A percentile compares a stretch with the other conserved stretches of the same genome.
phyloP scores from a whole-genome alignment of 495 filamentous ascomycete genomes.

The Immersiella caudata region DNA sequence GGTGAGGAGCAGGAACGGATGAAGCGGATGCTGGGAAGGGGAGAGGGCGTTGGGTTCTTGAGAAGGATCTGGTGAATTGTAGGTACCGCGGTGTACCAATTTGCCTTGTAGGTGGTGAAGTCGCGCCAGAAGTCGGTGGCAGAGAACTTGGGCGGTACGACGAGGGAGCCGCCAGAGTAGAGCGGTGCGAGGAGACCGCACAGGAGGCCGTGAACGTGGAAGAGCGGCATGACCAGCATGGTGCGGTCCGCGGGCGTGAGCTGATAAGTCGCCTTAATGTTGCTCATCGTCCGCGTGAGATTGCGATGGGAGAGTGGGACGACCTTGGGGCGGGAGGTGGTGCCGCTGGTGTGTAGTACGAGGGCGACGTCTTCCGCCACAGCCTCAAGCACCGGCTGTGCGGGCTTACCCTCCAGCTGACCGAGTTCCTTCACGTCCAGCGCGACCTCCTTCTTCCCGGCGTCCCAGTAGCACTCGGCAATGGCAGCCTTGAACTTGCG shows the following conservation, averaged over 20 bases:
- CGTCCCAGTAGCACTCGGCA: conserved; percentile 79
- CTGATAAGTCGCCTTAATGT: conserved; percentile 74
- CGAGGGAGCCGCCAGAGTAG: conserved; percentile 68
- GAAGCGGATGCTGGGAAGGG: conserved; percentile 75
- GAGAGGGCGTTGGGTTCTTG: conserved; percentile 63
- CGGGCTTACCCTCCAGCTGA: conserved; percentile 58
- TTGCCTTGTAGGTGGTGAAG: conserved; percentile 69
- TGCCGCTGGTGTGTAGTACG: conserved; percentile 74
- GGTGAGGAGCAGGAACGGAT: conserved; percentile 86
- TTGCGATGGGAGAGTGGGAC: conserved; percentile 80
- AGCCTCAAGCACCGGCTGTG: conserved; percentile 55
- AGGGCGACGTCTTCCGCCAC: conserved; percentile 68
- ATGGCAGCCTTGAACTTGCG: conserved; percentile 75
- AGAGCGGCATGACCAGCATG: conserved; percentile 87
- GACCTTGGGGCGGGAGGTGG: conserved; percentile 81
- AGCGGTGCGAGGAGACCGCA: conserved; percentile 79
- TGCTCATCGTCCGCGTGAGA: conserved; percentile 64
- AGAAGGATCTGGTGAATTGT: conserved; percentile 90
- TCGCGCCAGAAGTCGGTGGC: conserved; percentile 79
- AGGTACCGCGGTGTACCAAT: conserved; percentile 87
- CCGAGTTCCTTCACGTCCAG: conserved; percentile 74
- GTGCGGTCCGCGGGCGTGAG: conserved; percentile 70
- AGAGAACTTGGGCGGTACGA: conserved; percentile 77
- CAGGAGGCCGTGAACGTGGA: conserved; percentile 84
- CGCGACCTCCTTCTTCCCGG: conserved; percentile 59